Base-by-base conservation (phyloP, 129 eudicot genomes). In the Helianthus tuberosus region DNA sequence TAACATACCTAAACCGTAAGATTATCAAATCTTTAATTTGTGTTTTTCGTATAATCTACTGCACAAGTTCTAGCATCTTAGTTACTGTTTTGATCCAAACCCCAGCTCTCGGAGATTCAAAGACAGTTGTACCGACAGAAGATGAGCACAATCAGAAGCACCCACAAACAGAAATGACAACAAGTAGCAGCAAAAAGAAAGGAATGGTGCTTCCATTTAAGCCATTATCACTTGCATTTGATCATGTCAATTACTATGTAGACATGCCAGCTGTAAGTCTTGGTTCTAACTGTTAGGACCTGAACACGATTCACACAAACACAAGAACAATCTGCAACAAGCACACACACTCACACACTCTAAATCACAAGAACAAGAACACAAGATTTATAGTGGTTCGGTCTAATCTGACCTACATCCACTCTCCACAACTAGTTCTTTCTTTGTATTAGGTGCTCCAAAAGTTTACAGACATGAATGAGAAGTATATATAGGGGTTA, bases 161-260 rank as follows among this genome's bases (percentile, higher is more conserved):
- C 1, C 14, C 59, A 32, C 25, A 44, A 11, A n/a, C 59, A 60
- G 79, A 78, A 41, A 75, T 81, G 86, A 63, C 81, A n/a, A 63
- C 81, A n/a, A 68, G 69, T 49, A 69, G 4, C 36, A 32, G 36
- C 36, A 32, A 72, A 17, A 87, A 55, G 75, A 85, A 68, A 79
- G 92, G 96, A 82, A 89, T 87, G 95, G 88, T 89, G 74, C 82
- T 93, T 53, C 98, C 98, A 25, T 93, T 89, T 82, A 81, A 82
- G 67, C 96, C 95, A 6, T 58, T 89, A 71, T 87, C 98, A 6
- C 83, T 93, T 69, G 95, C 88, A 63, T 89, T 93, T 69, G 78
- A 88, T 64, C 96, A 85, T 73, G 79, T 93, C 74, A 89, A 89
- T 66, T 93, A 93, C 72, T 89, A 81, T 57, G 92, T 93, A 11